These are phyloP conservation scores for Stagonosporopsis tanaceti DNA, from an alignment of 2,329 filamentous ascomycete species.

Conservation along the genomic window DNA sequence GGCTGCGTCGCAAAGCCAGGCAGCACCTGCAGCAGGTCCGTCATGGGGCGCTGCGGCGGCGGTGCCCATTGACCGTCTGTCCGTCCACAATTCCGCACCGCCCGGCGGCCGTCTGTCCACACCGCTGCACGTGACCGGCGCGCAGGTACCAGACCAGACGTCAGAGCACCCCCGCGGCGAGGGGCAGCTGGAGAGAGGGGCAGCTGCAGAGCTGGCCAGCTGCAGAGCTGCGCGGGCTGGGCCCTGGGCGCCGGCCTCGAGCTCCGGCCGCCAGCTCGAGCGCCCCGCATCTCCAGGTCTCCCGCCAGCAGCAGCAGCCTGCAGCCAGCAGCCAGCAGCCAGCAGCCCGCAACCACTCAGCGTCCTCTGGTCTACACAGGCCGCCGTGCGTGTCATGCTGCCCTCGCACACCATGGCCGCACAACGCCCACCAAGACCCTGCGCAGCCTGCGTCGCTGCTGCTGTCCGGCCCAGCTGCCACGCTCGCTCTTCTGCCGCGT, in stretches of 20 bases:
- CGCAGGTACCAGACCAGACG: too few relatives aligned
- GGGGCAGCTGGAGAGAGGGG: background rate
- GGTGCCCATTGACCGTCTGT: too few relatives aligned
- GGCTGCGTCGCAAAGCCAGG: slow-evolving; percentile 77
- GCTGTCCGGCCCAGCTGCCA: slow-evolving; percentile 5
- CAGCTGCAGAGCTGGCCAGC: too few relatives aligned
- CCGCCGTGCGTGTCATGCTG: background rate
- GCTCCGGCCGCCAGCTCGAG: slow-evolving; percentile 10
- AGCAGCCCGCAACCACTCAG: slow-evolving; percentile 5
- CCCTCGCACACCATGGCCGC: too few relatives aligned
- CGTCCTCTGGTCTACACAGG: slow-evolving; percentile 5
- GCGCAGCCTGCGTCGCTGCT: background rate
- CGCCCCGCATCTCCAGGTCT: background rate
- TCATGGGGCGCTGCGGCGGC: slow-evolving; percentile 62
- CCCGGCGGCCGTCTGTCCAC: too few relatives aligned
- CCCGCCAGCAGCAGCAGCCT: too few relatives aligned
- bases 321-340: too few relatives aligned
- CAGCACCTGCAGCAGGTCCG: slow-evolving; percentile 83
- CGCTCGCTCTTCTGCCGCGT: background rate
- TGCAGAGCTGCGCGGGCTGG: background rate
- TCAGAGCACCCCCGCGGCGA: slow-evolving; percentile 1
- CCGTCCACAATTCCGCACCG: too few relatives aligned
- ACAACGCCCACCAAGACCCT: background rate
- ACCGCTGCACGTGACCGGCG: background rate
- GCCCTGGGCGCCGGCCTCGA: background rate